Percentiles rank a stretch among this genome's conserved stretches.
Conservation (phyloP, 2,329 filamentous ascomycete genomes). For the Neocucurbitaria cava region DNA sequence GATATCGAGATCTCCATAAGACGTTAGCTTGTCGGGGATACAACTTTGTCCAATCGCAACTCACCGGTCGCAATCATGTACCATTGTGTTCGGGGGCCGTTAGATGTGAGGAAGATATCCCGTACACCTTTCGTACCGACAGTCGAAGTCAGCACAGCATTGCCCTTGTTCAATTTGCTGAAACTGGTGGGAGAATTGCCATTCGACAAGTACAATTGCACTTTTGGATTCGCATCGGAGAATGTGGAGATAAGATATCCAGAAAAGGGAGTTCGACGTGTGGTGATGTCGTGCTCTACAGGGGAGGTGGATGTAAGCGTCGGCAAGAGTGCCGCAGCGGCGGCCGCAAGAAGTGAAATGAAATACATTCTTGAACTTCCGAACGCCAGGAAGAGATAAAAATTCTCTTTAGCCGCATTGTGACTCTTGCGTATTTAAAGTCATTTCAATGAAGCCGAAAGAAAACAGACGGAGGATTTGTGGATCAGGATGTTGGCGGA, state of each 20-base stretch:
- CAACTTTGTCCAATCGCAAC: neutral
- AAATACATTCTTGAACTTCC: neutral
- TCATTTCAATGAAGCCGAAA: too few species aligned
- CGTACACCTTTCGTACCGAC: conserved; percentile 18
- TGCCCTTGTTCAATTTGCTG: conserved; percentile 12
- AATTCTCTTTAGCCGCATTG: too few species aligned
- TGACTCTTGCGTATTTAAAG: too few species aligned
- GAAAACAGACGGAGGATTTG: too few species aligned
- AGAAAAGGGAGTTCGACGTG: conserved; percentile 1
- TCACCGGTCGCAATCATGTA: conserved; percentile 9
- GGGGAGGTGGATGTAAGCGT: neutral
- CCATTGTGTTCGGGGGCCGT: conserved; percentile 8
- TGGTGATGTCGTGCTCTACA: neutral
- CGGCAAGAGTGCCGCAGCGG: neutral
- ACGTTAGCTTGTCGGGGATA: neutral
- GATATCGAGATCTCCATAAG: conserved; percentile 1
- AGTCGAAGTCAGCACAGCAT: conserved; percentile 12
- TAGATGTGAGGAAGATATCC: conserved; percentile 13
- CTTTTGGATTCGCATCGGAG: conserved; percentile 10
- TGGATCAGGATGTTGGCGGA: too few species aligned
- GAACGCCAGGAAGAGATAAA: too few species aligned
- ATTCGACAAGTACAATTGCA: conserved; percentile 12
- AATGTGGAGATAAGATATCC: conserved; percentile 17
- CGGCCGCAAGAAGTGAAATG: neutral
- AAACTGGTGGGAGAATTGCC: conserved; percentile 13